phyloP scores from a whole-genome alignment of 805 yeast genomes.

The Lipomyces yamanashiensis region DNA sequence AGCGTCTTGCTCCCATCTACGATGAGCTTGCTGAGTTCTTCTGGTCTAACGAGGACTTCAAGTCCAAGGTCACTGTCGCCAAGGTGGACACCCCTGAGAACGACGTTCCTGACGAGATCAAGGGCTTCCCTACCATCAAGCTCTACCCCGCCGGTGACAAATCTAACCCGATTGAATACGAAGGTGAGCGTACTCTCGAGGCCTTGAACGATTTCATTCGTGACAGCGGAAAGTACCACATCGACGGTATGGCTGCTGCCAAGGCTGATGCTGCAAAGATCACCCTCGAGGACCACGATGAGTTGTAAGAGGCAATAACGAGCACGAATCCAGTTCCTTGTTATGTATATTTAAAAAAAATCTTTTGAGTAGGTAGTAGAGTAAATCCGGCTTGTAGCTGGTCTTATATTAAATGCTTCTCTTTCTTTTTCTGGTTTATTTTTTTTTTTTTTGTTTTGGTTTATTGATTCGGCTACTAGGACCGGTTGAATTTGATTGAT shows the following conservation, averaged over 20 bases:
- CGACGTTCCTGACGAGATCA: slow-evolving; percentile 76
- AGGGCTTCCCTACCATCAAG: slow-evolving; percentile 91
- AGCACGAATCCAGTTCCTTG: no score
- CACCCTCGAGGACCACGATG: slow-evolving; percentile 21
- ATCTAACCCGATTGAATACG: slow-evolving; percentile 65
- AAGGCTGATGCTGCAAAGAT: not conserved
- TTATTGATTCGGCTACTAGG: no score
- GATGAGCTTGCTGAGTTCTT: slow-evolving; percentile 81
- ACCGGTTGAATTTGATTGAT: not conserved
- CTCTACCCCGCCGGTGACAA: slow-evolving; percentile 87
- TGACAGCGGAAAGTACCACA: slow-evolving; percentile 64
- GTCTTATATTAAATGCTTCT: no score
- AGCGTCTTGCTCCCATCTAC: slow-evolving; percentile 83
- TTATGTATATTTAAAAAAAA: no score
- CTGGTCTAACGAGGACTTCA: slow-evolving; percentile 54
- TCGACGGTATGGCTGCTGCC: slow-evolving; percentile 55
- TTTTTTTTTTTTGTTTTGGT: no score
- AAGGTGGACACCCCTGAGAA: slow-evolving; percentile 88
- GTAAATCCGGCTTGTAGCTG: no score
- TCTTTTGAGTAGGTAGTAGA: no score
- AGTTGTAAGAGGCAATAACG: slow-evolving; percentile 7
- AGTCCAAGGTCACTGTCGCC: slow-evolving; percentile 71
- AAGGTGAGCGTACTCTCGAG: slow-evolving; percentile 75
- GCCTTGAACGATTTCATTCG: slow-evolving; percentile 71
- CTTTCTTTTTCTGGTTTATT: no score